phyloP scores from a whole-genome alignment of 176 grass and related monocot genomes.

The Musa beccarii region DNA sequence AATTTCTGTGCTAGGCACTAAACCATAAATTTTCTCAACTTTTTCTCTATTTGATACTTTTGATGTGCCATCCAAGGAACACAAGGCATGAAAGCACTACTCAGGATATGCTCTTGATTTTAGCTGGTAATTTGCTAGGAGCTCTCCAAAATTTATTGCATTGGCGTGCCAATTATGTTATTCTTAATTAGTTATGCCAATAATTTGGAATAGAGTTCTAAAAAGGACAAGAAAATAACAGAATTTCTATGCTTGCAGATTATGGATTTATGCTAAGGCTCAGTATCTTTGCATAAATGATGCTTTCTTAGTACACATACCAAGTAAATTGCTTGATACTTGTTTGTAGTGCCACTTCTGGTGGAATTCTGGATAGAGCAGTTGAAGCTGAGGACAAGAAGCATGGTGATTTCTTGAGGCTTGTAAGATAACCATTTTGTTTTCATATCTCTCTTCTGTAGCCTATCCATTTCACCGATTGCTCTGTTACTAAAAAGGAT shows the following conservation, averaged over 20 bases:
- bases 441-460: constrained; percentile 3
- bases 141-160: not conserved
- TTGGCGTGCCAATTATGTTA: no score
- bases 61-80: no score
- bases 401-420: constrained; percentile 76
- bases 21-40: not conserved
- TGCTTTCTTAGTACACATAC: not conserved
- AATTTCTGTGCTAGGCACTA: no score
- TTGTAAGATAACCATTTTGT: constrained; percentile 35
- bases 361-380: constrained; percentile 72
- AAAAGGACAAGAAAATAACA: no score
- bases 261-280: not conserved
- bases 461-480: not conserved
- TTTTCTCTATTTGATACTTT: not conserved
- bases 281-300: constrained; percentile 2
- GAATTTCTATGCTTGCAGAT: no score
- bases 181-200: no score
- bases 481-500: not conserved
- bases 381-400: constrained; percentile 81
- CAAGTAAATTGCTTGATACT: not conserved
- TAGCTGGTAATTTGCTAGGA: not conserved
- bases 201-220: no score
- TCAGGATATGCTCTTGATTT: not conserved
- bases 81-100: no score
- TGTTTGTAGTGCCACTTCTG: constrained; percentile 67